phyloP scores from a whole-genome alignment of 495 filamentous ascomycete species.

The Aspergillus indologenus region DNA sequence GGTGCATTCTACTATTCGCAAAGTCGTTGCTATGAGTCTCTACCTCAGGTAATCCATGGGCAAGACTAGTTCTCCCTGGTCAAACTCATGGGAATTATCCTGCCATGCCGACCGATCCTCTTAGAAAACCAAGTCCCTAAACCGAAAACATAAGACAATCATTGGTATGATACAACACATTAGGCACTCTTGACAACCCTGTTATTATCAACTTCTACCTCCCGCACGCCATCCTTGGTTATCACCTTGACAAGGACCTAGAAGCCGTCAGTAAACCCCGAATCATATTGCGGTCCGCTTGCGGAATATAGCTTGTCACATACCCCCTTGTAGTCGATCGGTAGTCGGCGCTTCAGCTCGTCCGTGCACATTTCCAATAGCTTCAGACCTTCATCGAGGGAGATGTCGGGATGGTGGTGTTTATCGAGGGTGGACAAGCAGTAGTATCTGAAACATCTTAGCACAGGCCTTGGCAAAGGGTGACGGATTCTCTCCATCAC shows the following conservation, averaged over 20 bases:
- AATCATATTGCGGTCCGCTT: background rate
- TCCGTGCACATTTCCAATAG: constrained; percentile 91
- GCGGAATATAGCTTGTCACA: constrained; percentile 19
- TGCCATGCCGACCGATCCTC: constrained; percentile 22
- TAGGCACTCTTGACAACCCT: constrained; percentile 66
- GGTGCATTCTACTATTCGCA: background rate
- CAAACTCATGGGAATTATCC: constrained; percentile 19
- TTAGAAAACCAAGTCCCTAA: constrained; percentile 27
- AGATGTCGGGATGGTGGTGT: constrained; percentile 93
- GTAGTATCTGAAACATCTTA: constrained; percentile 67
- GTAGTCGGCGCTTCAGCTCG: constrained; percentile 91
- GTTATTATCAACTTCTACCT: constrained; percentile 77
- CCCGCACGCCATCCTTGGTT: constrained; percentile 84
- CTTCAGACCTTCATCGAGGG: constrained; percentile 81
- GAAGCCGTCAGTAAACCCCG: constrained; percentile 19
- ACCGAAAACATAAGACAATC: constrained; percentile 20
- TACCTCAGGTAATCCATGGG: constrained; percentile 12
- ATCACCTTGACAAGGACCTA: constrained; percentile 84
- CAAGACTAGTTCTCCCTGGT: constrained; percentile 17
- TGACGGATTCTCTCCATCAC: background rate
- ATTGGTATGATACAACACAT: constrained; percentile 46
- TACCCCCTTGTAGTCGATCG: constrained; percentile 96
- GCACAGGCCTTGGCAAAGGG: constrained; percentile 2
- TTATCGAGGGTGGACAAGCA: constrained; percentile 96
- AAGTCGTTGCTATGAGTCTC: constrained; percentile 15